Evolutionary conservation across 1,284 basidiomycete species (phyloP).

Genomic region (Ceratobasidium theobromae): DNA sequence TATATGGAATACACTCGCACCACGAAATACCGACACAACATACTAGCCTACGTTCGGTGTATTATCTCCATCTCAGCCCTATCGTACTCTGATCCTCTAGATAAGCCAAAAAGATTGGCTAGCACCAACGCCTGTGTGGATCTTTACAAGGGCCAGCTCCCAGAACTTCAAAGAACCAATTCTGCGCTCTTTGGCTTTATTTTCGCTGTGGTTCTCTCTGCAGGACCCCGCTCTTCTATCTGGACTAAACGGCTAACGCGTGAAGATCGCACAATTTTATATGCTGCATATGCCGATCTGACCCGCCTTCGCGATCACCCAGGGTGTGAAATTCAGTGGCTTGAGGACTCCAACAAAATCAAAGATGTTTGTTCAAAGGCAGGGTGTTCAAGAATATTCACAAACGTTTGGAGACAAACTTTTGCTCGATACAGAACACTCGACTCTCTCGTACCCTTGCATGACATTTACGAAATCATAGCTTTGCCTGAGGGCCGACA

Average conservation of each 20-base stretch:
- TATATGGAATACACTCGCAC: neutral
- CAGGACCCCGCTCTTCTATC: neutral
- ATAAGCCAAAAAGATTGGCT: neutral
- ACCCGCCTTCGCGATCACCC: neutral
- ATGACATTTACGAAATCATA: neutral
- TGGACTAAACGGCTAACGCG: constrained; percentile 1
- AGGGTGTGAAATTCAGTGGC: neutral
- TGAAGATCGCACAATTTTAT: neutral
- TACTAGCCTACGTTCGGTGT: neutral
- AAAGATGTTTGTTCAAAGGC: neutral
- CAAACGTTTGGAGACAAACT: neutral
- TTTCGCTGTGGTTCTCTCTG: neutral
- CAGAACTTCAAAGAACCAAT: neutral
- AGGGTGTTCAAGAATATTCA: neutral
- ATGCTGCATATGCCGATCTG: neutral
- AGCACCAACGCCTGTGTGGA: neutral
- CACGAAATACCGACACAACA: neutral
- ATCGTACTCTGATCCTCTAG: neutral
- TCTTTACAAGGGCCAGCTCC: neutral
- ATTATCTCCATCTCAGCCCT: neutral
- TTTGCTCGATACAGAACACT: neutral
- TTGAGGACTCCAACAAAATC: neutral
- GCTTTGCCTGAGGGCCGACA: neutral
- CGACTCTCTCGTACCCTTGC: neutral
- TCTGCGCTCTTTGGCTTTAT: constrained; percentile 7